Conservation (phyloP, 2,329 filamentous ascomycete species). For the Diaporthe caulivora region DNA sequence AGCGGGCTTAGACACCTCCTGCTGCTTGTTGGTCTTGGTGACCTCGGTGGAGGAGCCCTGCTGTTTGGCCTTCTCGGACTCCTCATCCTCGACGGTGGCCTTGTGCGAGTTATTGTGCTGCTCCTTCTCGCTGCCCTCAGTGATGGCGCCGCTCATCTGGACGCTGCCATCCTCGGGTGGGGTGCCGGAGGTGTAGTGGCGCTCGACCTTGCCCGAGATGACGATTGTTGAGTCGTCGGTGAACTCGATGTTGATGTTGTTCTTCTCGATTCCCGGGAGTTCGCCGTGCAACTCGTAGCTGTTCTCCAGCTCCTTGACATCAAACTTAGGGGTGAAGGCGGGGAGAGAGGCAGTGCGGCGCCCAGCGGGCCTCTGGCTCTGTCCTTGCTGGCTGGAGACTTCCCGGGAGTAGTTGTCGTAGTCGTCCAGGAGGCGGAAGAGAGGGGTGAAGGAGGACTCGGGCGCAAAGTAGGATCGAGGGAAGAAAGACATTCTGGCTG, state of each 20-base stretch:
- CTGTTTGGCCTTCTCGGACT: slow-evolving; percentile 50
- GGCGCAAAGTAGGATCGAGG: slow-evolving; percentile 61
- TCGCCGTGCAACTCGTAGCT: slow-evolving; percentile 84
- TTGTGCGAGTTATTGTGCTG: slow-evolving; percentile 56
- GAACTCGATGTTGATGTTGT: slow-evolving; percentile 83
- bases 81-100: slow-evolving; percentile 76
- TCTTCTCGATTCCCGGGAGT: slow-evolving; percentile 80
- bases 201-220: slow-evolving; percentile 78
- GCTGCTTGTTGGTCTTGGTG: slow-evolving; percentile 38
- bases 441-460: slow-evolving; percentile 67
- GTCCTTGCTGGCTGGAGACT: slow-evolving; percentile 37
- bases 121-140: slow-evolving; percentile 51
- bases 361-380: slow-evolving; percentile 15
- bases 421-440: slow-evolving; percentile 75
- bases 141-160: slow-evolving; percentile 53
- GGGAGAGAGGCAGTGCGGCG: slow-evolving; percentile 51
- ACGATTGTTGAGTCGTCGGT: slow-evolving; percentile 79
- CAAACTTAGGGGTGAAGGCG: slow-evolving; percentile 82
- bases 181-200: slow-evolving; percentile 68
- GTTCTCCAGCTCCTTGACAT: slow-evolving; percentile 77
- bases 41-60: slow-evolving; percentile 47
- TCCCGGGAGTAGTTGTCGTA: slow-evolving; percentile 69
- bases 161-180: slow-evolving; percentile 61
- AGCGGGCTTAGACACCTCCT: slow-evolving; percentile 42
- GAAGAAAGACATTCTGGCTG: slow-evolving; percentile 71